Percentiles rank a stretch among this genome's conserved stretches.
Conservation (phyloP, 345 rosid species). For the Eucalyptus marginata region DNA sequence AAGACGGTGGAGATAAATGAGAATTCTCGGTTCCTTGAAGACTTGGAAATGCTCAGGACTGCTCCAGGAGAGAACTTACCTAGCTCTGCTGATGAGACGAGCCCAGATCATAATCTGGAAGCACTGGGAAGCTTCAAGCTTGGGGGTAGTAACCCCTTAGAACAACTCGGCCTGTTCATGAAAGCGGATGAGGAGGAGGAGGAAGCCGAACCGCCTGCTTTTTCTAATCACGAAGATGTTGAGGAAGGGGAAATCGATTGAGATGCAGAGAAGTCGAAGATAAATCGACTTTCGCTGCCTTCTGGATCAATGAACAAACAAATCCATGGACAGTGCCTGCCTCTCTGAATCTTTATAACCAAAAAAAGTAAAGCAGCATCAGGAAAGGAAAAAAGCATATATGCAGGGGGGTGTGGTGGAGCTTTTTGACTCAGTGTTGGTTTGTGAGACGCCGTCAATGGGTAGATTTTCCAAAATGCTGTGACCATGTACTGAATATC, state of each 20-base stretch:
- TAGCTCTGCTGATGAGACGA: constrained; percentile 52
- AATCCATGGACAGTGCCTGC: not conserved
- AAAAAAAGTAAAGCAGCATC: not conserved
- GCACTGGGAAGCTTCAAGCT: constrained; percentile 68
- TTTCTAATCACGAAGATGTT: constrained; percentile 6
- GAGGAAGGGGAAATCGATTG: constrained; percentile 91
- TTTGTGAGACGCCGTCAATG: not conserved
- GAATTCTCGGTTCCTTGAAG: constrained; percentile 75
- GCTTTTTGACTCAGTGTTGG: not conserved
- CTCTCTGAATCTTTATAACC: not conserved
- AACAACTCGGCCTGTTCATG: constrained; percentile 87
- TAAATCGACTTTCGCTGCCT: not conserved
- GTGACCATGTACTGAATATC: not conserved
- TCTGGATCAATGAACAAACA: not conserved
- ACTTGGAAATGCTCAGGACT: constrained; percentile 81
- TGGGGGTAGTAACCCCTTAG: constrained; percentile 73
- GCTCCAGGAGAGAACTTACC: constrained; percentile 47
- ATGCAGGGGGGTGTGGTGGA: not conserved
- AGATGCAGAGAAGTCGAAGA: not conserved
- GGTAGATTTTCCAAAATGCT: not conserved
- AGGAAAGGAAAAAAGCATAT: not conserved
- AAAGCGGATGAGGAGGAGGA: constrained; percentile 73
- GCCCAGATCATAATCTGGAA: constrained; percentile 50
- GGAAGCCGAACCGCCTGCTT: constrained; percentile 19
- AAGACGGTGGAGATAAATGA: constrained; percentile 92